Conservation (phyloP, 1,284 basidiomycete species). For the Cerrena zonata region DNA sequence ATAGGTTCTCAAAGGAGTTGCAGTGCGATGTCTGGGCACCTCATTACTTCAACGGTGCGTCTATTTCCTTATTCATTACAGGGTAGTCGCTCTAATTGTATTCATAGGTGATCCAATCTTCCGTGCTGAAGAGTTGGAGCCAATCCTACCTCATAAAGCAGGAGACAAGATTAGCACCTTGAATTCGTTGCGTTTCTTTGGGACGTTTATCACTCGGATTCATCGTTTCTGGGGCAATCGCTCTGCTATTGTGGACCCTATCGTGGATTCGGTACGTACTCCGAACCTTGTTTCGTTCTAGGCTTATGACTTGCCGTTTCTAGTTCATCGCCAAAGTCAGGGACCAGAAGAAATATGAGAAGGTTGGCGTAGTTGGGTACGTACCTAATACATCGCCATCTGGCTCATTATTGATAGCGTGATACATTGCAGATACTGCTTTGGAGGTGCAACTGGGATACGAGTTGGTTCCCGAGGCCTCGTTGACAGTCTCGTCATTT, state of each 20-base stretch:
- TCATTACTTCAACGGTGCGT: constrained; percentile 43
- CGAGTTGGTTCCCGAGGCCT: constrained; percentile 37
- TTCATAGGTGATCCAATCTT: constrained; percentile 38
- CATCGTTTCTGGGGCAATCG: constrained; percentile 34
- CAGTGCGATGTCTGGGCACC: constrained; percentile 61
- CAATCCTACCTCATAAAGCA: constrained; percentile 34
- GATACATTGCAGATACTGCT: constrained; percentile 59
- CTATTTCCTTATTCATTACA: background rate
- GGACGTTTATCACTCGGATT: constrained; percentile 27
- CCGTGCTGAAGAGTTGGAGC: constrained; percentile 29
- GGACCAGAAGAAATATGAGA: constrained; percentile 48
- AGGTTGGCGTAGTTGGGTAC: constrained; percentile 57
- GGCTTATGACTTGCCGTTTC: background rate
- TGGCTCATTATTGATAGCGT: too few relatives aligned
- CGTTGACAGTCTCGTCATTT: constrained; percentile 47
- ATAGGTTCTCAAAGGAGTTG: constrained; percentile 46
- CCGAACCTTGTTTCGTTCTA: background rate
- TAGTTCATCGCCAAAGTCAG: constrained; percentile 48
- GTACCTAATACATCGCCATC: too few relatives aligned
- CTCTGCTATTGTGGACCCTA: constrained; percentile 34
- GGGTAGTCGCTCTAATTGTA: background rate
- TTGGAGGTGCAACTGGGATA: constrained; percentile 44
- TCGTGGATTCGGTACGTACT: constrained; percentile 27
- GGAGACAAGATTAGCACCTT: constrained; percentile 33
- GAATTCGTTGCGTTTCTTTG: constrained; percentile 30